Base-by-base conservation (phyloP, 2,329 filamentous ascomycete genomes). In the Chaetomium olivaceum region DNA sequence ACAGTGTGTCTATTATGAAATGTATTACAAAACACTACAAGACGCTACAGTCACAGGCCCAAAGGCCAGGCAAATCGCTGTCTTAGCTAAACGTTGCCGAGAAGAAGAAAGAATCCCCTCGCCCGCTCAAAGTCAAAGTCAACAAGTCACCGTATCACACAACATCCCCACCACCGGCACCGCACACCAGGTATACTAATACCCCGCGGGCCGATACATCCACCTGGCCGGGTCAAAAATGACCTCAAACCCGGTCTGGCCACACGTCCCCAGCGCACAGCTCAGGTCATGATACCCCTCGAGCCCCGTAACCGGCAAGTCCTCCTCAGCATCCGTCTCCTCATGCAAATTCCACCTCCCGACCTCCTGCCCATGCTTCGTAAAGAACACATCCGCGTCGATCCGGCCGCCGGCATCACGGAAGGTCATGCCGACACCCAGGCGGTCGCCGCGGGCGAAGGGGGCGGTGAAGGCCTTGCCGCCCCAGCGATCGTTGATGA, bases 291-390 rank as follows among this genome's bases (percentile, higher is more conserved):
- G 85, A 59, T 85, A 83, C 0, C 91, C 91, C 74, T 91, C 88
- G 57, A 94, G 76, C 0, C 91, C 91, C 4, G 78, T 81, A 1
- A 90, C 85, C 0, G 87, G 86, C 64, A 86, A 76, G 71, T 90
- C 87, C 72, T 85, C 77, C 69, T 85, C 79, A 3, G 80, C 78
- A 75, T 94, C 91, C 61, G 85, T 82, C 80, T 92, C 89, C 79
- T 93, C 91, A 71, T 92, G 87, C 55, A 93, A 74, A 74, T 91
- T 83, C 91, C 91, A 95, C 0, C 82, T 79, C 0, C 85, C 88
- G 0, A 78, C 81, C 67, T 80, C 79, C 62, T 73, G 75, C 1
- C 91, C 91, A 69, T 92, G 83, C 50, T 87, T 78, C 14, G 90
- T 93, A 67, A 93, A 87, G 77, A 93, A 93, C 0, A 90, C 80